Conservation (phyloP, 306 rosid species). For the Cucumis hystrix region DNA sequence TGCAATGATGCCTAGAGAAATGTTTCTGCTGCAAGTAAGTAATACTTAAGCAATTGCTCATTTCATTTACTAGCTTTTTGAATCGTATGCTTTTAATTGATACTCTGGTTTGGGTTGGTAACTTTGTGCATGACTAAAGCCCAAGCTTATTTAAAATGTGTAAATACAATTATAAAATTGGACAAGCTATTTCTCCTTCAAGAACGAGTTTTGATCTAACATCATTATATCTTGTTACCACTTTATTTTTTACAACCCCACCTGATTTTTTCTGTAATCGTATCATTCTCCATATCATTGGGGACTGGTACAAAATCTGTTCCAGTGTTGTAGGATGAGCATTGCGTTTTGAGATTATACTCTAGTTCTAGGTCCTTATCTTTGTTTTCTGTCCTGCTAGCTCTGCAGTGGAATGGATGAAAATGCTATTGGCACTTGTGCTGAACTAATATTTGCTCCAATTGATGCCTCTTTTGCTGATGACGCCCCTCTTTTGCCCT, state of each 20-base stretch:
- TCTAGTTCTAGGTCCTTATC: background rate
- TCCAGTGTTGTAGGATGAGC: background rate
- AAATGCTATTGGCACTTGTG: slow-evolving; percentile 90
- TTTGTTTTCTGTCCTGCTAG: slow-evolving; percentile 29
- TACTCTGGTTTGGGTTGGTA: background rate
- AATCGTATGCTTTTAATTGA: background rate
- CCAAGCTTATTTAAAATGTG: background rate
- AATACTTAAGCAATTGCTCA: background rate
- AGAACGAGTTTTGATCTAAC: background rate
- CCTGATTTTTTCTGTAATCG: background rate
- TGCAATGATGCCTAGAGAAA: slow-evolving; percentile 68
- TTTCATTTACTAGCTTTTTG: background rate
- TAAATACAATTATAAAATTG: background rate
- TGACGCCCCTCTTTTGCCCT: slow-evolving; percentile 95
- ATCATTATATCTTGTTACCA: background rate
- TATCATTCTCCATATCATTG: background rate
- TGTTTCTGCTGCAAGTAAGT: slow-evolving; percentile 88
- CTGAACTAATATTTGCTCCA: slow-evolving; percentile 97
- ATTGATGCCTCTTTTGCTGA: slow-evolving; percentile 98
- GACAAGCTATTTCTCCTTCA: background rate
- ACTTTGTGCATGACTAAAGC: background rate
- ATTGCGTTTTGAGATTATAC: background rate
- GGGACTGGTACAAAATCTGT: background rate
- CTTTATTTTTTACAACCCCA: background rate
- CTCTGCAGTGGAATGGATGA: slow-evolving; percentile 99